Base-by-base conservation (phyloP, 2,329 filamentous ascomycete genomes). In the Cytospora piceicola region DNA sequence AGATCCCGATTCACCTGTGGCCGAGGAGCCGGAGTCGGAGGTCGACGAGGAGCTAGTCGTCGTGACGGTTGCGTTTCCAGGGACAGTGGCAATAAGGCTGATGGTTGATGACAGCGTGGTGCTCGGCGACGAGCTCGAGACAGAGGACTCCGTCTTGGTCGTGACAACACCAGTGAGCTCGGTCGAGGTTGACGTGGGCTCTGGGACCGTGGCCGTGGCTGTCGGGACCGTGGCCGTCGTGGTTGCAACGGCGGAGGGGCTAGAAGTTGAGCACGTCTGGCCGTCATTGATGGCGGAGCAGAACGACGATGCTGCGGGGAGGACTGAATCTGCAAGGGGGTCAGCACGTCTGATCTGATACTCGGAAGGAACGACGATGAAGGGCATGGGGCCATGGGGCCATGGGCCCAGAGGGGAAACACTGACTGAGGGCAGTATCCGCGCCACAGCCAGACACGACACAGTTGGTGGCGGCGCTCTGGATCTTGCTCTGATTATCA, bases 271-370 rank as follows among this genome's bases (percentile, higher is more conserved):
- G 27, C 64, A 66, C 29, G n/a, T 39, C 6, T 56, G 32, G 49
- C 64, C 64, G 34, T 34, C 60, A 4, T 66, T 58, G 64, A 63
- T 58, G 54, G 60, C 60, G 27, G 53, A 55, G 34, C 64, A 66
- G 55, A 66, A 63, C 1, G 59, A 39, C n/a, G 46, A 17, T 12
- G 34, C 51, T 1, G 64, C 64, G 6, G 64, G 60, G 12, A 56
- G 56, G 17, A 66, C 64, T 46, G 51, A 32, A 20, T 66, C 64
- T 66, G 22, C 12, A 46, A 29, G 12, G 9, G 55, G 12, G 39
- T 24, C 46, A 51, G 42, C 6, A 15, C 0, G 17, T 20, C 6
- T 39, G 46, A 46, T 58, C 46, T n/a, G 32, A 20, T 20, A 20
- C 17, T 27, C 7, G 20, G 20, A 24, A 24, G 42, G 54, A 15